A percentile compares a stretch with the other conserved stretches of the same genome.
Evolutionary conservation across 768 basidiomycete species (phyloP).

Genomic region (Mycena amicta): DNA sequence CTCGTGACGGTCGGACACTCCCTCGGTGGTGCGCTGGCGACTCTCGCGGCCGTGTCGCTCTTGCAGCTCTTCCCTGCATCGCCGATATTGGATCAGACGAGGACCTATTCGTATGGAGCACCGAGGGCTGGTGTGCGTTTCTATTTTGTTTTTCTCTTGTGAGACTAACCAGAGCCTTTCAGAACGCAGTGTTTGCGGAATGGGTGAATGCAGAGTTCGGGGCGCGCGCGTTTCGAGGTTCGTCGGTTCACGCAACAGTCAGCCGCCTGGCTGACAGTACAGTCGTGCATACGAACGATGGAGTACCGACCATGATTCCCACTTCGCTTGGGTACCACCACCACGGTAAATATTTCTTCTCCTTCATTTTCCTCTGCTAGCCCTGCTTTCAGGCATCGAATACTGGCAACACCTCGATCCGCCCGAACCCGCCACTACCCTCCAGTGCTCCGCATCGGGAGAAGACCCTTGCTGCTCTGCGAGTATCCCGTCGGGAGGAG

Average conservation of each 20-base stretch:
- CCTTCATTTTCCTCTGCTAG: background rate
- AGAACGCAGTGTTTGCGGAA: constrained; percentile 51
- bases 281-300: constrained; percentile 57
- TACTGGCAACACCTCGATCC: constrained; percentile 54
- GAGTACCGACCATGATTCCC: constrained; percentile 56
- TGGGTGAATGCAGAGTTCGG: constrained; percentile 47
- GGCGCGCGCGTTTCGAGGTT: constrained; percentile 45
- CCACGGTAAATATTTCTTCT: constrained; percentile 39
- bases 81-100: constrained; percentile 32
- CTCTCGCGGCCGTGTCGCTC: constrained; percentile 48
- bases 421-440: constrained; percentile 40
- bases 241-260: background rate
- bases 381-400: constrained; percentile 41
- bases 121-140: constrained; percentile 48
- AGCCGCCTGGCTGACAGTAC: background rate
- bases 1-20: constrained; percentile 57
- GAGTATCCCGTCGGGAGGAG: constrained; percentile 46
- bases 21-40: constrained; percentile 54
- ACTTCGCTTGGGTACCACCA: constrained; percentile 52
- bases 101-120: constrained; percentile 54
- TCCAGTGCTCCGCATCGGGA: constrained; percentile 45
- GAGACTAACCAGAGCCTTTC: too few species aligned
- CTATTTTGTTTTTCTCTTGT: too few species aligned
- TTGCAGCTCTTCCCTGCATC: constrained; percentile 42
- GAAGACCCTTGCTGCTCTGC: constrained; percentile 54